phyloP scores from a whole-genome alignment of 2,329 filamentous ascomycete species.

The Epichloe bromicola region DNA sequence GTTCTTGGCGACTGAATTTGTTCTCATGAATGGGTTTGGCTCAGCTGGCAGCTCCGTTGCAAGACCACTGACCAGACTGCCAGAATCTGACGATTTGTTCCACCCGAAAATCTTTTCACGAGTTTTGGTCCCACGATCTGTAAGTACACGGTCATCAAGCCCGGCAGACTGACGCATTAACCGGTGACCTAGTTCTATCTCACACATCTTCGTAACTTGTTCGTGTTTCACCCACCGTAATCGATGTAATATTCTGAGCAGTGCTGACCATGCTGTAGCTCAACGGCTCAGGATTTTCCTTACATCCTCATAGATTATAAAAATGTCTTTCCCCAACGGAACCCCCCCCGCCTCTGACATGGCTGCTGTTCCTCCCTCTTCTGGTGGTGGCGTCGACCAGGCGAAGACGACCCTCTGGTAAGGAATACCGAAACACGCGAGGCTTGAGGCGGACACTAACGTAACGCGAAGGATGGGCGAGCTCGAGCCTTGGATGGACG shows the following conservation, averaged over 20 bases:
- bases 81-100: slow-evolving; percentile 14
- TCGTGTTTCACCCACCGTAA: not conserved
- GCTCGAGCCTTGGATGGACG: slow-evolving; percentile 97
- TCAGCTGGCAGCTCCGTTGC: not conserved
- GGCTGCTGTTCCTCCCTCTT: slow-evolving; percentile 20
- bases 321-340: slow-evolving; percentile 26
- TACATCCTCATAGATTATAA: slow-evolving; percentile 4
- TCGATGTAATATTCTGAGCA: not conserved
- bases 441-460: slow-evolving; percentile 7
- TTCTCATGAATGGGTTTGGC: not conserved
- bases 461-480: slow-evolving; percentile 74
- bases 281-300: not conserved
- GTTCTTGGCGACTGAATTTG: not conserved
- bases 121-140: slow-evolving; percentile 5
- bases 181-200: slow-evolving; percentile 1
- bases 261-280: not conserved
- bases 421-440: not conserved
- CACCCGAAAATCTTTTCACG: slow-evolving; percentile 13
- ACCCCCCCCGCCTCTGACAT: slow-evolving; percentile 26
- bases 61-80: not conserved
- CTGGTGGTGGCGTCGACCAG: slow-evolving; percentile 28
- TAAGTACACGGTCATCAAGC: not conserved
- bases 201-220: not conserved
- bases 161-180: not conserved
- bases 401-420: slow-evolving; percentile 48